Conservation (phyloP, 495 filamentous ascomycete species). For the Penicillium paradoxum region DNA sequence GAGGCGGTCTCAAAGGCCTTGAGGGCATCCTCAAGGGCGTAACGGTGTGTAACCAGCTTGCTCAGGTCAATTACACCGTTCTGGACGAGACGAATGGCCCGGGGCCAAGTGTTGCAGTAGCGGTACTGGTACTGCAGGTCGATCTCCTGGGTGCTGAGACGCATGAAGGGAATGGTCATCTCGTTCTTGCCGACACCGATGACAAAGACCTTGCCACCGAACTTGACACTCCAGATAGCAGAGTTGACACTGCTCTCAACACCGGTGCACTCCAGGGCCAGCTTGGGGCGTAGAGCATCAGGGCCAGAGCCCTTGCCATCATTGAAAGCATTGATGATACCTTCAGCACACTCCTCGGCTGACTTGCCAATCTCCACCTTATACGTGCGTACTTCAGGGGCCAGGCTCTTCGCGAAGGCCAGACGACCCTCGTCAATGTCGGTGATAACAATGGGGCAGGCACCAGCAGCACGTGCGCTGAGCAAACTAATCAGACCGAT, state of each 20-base stretch:
- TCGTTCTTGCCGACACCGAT: conserved; percentile 92
- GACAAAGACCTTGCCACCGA: conserved; percentile 90
- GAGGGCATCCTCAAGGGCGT: conserved; percentile 75
- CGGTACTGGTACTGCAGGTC: conserved; percentile 95
- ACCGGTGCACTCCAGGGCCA: conserved; percentile 85
- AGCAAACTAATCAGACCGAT: conserved; percentile 84
- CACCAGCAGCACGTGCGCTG: conserved; percentile 76
- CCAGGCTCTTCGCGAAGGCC: conserved; percentile 73
- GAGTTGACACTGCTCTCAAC: conserved; percentile 83
- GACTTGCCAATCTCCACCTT: conserved; percentile 62
- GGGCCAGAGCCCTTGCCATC: conserved; percentile 45
- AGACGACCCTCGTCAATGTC: conserved; percentile 86
- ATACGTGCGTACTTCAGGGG: conserved; percentile 67
- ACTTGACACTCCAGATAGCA: conserved; percentile 83
- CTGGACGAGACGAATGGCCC: conserved; percentile 81
- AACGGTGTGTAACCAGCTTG: conserved; percentile 83
- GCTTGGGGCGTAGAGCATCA: conserved; percentile 66
- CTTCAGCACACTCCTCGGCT: conserved; percentile 64
- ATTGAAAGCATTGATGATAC: conserved; percentile 53
- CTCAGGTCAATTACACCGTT: conserved; percentile 74
- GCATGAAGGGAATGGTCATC: conserved; percentile 92
- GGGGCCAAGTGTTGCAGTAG: conserved; percentile 92
- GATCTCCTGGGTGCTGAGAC: conserved; percentile 81
- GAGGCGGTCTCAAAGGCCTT: conserved; percentile 84
- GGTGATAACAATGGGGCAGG: conserved; percentile 81